Conservation (phyloP, 345 rosid species). For the Salix koriyanagi region DNA sequence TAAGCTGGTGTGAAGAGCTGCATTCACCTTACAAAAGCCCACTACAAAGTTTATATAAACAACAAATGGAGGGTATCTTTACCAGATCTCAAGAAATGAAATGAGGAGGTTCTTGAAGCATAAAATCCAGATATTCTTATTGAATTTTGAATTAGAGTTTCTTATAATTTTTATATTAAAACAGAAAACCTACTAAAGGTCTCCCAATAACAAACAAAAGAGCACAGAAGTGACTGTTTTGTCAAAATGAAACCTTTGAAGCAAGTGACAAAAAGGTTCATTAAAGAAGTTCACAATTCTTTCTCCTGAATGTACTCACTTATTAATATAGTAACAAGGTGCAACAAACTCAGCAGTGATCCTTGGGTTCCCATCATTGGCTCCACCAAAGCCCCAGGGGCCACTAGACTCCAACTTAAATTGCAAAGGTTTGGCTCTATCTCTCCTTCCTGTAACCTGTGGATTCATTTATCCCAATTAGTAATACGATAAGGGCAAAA, state of each 20-base stretch:
- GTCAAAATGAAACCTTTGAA: not conserved
- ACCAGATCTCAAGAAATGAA: not conserved
- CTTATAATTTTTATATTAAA: not conserved
- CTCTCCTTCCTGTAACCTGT: conserved; percentile 98
- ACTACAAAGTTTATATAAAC: not conserved
- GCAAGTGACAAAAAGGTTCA: not conserved
- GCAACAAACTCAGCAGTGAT: conserved; percentile 82
- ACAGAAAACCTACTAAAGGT: not conserved
- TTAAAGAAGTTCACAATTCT: not conserved
- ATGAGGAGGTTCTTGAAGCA: not conserved
- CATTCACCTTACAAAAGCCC: not conserved
- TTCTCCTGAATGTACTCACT: conserved; percentile 38
- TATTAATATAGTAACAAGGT: conserved; percentile 83
- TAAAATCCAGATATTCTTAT: not conserved
- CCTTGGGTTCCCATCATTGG: conserved; percentile 75
- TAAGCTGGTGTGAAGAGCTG: not conserved
- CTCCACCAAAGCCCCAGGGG: conserved; percentile 87
- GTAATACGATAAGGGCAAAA: not conserved
- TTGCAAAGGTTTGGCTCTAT: conserved; percentile 87
- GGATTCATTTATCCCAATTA: conserved; percentile 9
- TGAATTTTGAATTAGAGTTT: not conserved
- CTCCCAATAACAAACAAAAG: not conserved
- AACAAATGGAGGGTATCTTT: not conserved
- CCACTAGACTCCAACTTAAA: conserved; percentile 83
- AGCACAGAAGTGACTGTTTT: not conserved